These are phyloP conservation scores for Talaromyces sp. DNA, from an alignment of 2,329 filamentous ascomycete genomes.

Conservation along the genomic window DNA sequence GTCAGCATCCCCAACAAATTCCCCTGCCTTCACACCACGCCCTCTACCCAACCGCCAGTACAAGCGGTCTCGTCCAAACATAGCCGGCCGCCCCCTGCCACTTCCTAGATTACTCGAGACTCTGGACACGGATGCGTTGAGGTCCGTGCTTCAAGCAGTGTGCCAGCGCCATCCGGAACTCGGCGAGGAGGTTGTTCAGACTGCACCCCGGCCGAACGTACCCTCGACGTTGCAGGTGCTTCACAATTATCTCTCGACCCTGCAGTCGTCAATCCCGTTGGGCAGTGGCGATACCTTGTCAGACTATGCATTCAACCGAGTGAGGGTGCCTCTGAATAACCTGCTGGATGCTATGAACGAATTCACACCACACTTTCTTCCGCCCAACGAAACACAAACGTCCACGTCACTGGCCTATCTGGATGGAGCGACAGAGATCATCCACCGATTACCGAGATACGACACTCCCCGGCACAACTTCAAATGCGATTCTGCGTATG, in stretches of 20 bases:
- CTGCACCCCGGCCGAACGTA: conserved; percentile 82
- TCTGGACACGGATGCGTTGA: conserved; percentile 76
- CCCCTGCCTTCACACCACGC: conserved; percentile 68
- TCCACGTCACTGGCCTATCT: conserved; percentile 79
- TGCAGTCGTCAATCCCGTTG: conserved; percentile 77
- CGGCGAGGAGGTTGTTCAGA: conserved; percentile 73
- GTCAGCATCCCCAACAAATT: conserved; percentile 80
- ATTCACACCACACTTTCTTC: conserved; percentile 92
- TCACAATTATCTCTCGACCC: conserved; percentile 69
- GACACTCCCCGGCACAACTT: conserved; percentile 81
- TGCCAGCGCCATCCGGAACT: conserved; percentile 87
- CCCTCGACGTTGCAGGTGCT: conserved; percentile 75
- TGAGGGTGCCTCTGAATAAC: conserved; percentile 72
- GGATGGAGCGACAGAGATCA: conserved; percentile 81
- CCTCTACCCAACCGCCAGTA: conserved; percentile 63
- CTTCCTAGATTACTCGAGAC: conserved; percentile 86
- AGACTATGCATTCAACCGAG: conserved; percentile 92
- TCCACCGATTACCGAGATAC: conserved; percentile 88
- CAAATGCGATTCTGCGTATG: conserved; percentile 92
- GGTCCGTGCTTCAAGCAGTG: conserved; percentile 80
- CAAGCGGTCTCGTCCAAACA: conserved; percentile 63
- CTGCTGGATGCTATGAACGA: conserved; percentile 87
- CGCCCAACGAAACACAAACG: conserved; percentile 81
- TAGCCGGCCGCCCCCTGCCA: conserved; percentile 61
- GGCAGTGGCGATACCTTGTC: conserved; percentile 71